These are phyloP conservation scores for Cercospora zeae-maydis DNA, from an alignment of 2,329 filamentous ascomycete genomes.

Conservation along the genomic window DNA sequence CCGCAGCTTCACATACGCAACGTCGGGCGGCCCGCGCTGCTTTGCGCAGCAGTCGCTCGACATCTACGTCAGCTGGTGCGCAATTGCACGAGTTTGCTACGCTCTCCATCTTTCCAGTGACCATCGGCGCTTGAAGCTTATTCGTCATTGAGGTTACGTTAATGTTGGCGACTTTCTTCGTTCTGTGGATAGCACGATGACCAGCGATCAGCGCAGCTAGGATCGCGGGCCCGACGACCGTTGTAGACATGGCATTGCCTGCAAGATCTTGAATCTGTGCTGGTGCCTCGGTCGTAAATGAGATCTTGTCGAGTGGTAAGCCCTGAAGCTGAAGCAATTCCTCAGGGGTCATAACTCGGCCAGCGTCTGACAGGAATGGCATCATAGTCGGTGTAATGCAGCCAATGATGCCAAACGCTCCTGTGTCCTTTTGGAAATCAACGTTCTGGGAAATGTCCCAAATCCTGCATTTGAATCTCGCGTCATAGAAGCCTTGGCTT, in stretches of 20 bases:
- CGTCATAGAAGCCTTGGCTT: conserved; percentile 50
- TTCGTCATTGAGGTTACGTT: too few species aligned
- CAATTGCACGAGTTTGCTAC: neutral
- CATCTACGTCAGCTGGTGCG: neutral
- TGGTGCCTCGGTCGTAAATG: conserved; percentile 59
- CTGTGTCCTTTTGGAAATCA: conserved; percentile 53
- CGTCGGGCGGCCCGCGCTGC: conserved; percentile 18
- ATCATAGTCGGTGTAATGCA: conserved; percentile 67
- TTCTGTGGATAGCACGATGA: conserved; percentile 6
- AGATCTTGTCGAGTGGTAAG: conserved; percentile 59
- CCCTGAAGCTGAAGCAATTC: conserved; percentile 67
- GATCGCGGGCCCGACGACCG: conserved; percentile 64
- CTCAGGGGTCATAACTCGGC: conserved; percentile 58
- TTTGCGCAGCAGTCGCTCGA: neutral
- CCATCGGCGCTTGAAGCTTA: neutral
- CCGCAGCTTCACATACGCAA: conserved; percentile 58
- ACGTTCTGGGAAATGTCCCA: conserved; percentile 72
- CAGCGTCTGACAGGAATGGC: conserved; percentile 58
- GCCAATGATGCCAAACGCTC: conserved; percentile 55
- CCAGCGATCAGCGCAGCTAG: conserved; percentile 56
- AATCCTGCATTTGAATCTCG: conserved; percentile 53
- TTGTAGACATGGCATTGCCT: conserved; percentile 76
- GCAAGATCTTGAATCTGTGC: conserved; percentile 64
- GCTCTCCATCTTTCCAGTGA: neutral
- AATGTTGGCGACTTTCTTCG: too few species aligned